Percentiles rank a stretch among this genome's conserved stretches.
phyloP scores from a whole-genome alignment of 2,329 filamentous ascomycete species.

The Pseudogymnoascus sp. region DNA sequence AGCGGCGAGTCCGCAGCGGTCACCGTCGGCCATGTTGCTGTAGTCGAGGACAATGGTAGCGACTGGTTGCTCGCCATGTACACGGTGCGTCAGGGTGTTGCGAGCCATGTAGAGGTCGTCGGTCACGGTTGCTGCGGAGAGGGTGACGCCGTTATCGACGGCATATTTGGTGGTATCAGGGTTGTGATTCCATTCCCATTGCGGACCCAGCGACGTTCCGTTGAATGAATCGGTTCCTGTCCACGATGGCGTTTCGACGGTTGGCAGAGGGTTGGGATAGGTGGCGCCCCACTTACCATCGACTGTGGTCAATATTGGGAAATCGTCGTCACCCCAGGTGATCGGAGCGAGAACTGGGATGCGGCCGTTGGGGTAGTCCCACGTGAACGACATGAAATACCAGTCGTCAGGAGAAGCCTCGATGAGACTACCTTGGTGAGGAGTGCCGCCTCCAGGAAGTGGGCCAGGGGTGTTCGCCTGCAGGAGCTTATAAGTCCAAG shows the following conservation, averaged over 20 bases:
- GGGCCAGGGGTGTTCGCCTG: conserved; percentile 27
- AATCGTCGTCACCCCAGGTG: conserved; percentile 45
- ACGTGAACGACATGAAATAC: conserved; percentile 53
- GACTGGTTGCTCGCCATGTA: conserved; percentile 38
- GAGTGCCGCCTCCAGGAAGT: conserved; percentile 38
- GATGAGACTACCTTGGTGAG: conserved; percentile 51
- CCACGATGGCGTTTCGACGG: conserved; percentile 24
- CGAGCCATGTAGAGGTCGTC: conserved; percentile 41
- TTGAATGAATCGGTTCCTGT: conserved; percentile 41
- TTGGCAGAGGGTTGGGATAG: conserved; percentile 34
- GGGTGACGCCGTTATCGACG: conserved; percentile 38
- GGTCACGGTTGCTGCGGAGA: conserved; percentile 46
- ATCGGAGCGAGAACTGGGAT: conserved; percentile 52
- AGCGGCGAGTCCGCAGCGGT: conserved; percentile 44
- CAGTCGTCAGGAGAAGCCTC: conserved; percentile 45
- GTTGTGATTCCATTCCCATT: conserved; percentile 59
- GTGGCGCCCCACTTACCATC: conserved; percentile 42
- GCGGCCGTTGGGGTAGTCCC: conserved; percentile 49
- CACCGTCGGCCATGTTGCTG: conserved; percentile 42
- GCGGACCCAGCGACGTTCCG: conserved; percentile 34
- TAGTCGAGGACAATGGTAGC: conserved; percentile 47
- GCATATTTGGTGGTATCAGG: conserved; percentile 43
- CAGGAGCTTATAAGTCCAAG: conserved; percentile 29
- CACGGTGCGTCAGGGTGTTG: conserved; percentile 42
- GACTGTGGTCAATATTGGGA: conserved; percentile 37